Evolutionary conservation across 1,139 yeast species (phyloP), one percentile per base, ranked within the genome.

Genomic region (Hyphopichia pseudoburtonii): DNA sequence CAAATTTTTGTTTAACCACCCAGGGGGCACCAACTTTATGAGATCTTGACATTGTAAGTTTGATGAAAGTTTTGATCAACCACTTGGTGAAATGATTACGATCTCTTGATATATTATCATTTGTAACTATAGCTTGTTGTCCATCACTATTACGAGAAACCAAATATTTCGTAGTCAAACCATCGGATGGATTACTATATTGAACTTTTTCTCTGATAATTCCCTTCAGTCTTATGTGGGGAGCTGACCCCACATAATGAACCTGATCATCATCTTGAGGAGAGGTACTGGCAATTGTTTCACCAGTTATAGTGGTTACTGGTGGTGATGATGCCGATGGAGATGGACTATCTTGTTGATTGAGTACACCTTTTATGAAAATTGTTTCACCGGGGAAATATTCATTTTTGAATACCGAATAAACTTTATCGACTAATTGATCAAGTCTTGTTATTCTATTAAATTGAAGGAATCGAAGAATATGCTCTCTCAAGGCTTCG

Each of bases 11-110:
- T 56, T 85, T 86, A n/a, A 92, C 95, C 15, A 92, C 82, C 97
- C 97, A 92, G 1, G 98, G 97, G 2, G 97, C 95, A 2, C 97
- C 97, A 31, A 84, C 74, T 70, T 86, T 86, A 41, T 83, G 76
- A 4, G 92, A 87, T 48, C 96, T 76, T 3, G 87, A 74, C 50
- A 92, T 80, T 5, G 96, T 81, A 50, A 89, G 76, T 54, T 90
- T 90, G 52, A 92, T 78, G 51, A 92, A 92, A 0, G 96, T 86
- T 58, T 90, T 85, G 29, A 92, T 84, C 41, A 86, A 74, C 78
- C 92, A 84, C 58, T 92, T 92, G 7, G 97, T 90, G 63, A 89
- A 90, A 40, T 84, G 77, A 44, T 86, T 84, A 43, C 97, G 72
- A 53, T 92, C 97, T 47, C 98, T 73, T 23, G 84, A 69, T 26